phyloP scores from a whole-genome alignment of 208 protist species.

The Angomonas ambiguus region DNA sequence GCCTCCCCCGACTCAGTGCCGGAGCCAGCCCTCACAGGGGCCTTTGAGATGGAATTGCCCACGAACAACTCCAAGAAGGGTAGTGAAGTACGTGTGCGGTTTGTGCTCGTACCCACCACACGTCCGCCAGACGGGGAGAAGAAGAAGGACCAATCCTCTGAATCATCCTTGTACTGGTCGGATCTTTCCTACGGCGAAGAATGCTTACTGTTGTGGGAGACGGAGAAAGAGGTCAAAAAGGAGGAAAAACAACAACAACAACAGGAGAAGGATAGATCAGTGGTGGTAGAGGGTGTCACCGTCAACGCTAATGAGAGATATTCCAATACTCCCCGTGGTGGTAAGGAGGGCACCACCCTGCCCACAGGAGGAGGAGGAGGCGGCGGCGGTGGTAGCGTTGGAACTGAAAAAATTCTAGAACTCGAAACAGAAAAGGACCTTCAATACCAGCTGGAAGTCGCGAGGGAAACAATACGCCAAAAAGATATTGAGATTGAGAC shows the following conservation, averaged over 20 bases:
- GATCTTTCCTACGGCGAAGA: slow-evolving; percentile 1
- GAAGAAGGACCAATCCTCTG: too few relatives aligned
- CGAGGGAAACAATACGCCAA: slow-evolving; percentile 16
- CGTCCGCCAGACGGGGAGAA: too few relatives aligned
- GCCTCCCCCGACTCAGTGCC: background rate
- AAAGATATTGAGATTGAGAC: slow-evolving; percentile 56
- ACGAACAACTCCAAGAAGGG: too few relatives aligned
- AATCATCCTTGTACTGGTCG: too few relatives aligned
- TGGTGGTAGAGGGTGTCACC: background rate
- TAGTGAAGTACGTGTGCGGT: too few relatives aligned
- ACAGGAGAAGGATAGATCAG: background rate
- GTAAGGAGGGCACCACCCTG: too few relatives aligned
- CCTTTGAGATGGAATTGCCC: background rate
- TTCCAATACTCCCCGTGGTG: too few relatives aligned
- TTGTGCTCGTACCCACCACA: too few relatives aligned
- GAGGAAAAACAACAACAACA: background rate
- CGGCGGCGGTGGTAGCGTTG: background rate
- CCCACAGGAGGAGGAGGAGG: background rate
- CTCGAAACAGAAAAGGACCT: slow-evolving; percentile 27
- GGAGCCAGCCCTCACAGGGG: background rate
- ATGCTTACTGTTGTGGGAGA: background rate
- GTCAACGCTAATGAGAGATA: too few relatives aligned
- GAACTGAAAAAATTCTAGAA: background rate
- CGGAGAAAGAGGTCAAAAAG: background rate
- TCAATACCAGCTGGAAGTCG: slow-evolving; percentile 31